A percentile compares a stretch with the other conserved stretches of the same genome.
Conservation (phyloP, 164 flowering plant genomes). For the Macadamia tetraphylla region DNA sequence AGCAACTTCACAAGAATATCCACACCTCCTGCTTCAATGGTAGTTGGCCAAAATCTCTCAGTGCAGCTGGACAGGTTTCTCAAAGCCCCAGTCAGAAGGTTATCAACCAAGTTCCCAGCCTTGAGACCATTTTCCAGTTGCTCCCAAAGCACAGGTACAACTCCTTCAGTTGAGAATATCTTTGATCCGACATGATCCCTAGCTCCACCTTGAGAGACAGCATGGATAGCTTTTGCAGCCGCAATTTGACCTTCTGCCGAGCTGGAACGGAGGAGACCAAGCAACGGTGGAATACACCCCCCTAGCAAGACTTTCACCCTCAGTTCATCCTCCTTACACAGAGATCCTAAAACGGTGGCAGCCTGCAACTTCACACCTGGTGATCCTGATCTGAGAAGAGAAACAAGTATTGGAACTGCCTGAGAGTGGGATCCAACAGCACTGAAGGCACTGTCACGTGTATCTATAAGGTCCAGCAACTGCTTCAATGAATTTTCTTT, state of each 20-base stretch:
- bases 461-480: constrained; percentile 55
- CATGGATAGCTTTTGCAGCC: constrained; percentile 67
- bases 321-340: constrained; percentile 74
- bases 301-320: constrained; percentile 75
- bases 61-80: constrained; percentile 58
- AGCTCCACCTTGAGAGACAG: constrained; percentile 65
- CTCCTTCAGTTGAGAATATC: background rate
- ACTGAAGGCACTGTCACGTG: constrained; percentile 16
- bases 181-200: constrained; percentile 1
- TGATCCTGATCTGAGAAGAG: constrained; percentile 73
- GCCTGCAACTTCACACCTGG: constrained; percentile 62
- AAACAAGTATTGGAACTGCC: constrained; percentile 75
- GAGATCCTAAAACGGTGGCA: constrained; percentile 66
- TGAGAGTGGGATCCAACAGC: background rate
- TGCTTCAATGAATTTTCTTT: constrained; percentile 54
- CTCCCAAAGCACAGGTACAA: constrained; percentile 1
- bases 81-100: constrained; percentile 60
- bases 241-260: constrained; percentile 69
- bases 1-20: constrained; percentile 71
- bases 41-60: constrained; percentile 57
- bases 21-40: constrained; percentile 15
- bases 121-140: constrained; percentile 31
- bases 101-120: constrained; percentile 53
- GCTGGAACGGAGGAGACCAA: constrained; percentile 63
- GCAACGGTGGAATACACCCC: constrained; percentile 82